These are phyloP conservation scores for Calocybe gangraenosa DNA, from an alignment of 768 basidiomycete genomes.

Conservation along the genomic window DNA sequence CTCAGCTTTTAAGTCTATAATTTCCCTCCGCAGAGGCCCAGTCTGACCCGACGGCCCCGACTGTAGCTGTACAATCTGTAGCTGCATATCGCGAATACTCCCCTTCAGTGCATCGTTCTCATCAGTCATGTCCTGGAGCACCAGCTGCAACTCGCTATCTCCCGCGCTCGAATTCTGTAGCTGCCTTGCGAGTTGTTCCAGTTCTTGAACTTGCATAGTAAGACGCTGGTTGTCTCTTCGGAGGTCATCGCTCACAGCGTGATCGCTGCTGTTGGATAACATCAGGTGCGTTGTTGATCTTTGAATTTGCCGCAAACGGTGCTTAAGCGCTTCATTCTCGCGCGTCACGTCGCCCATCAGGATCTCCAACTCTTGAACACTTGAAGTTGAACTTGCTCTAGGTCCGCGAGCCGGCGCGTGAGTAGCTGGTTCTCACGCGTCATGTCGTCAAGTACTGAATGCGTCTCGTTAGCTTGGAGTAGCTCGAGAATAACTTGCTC, in stretches of 20 bases:
- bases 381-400: conserved; percentile 14
- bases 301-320: conserved; percentile 30
- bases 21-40: conserved; percentile 9
- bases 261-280: conserved; percentile 24
- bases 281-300: conserved; percentile 31
- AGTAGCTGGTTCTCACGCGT: conserved; percentile 11
- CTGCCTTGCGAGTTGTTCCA: conserved; percentile 27
- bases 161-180: conserved; percentile 24
- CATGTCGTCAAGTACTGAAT: conserved; percentile 22
- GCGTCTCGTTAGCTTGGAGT: conserved; percentile 20
- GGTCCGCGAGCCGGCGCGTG: conserved; percentile 5
- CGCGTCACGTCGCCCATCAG: conserved; percentile 34
- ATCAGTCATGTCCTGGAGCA: conserved; percentile 23
- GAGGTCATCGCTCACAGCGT: conserved; percentile 27
- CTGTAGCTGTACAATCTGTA: conserved; percentile 6
- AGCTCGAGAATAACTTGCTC: conserved; percentile 28
- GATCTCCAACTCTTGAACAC: conserved; percentile 30
- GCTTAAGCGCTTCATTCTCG: conserved; percentile 36
- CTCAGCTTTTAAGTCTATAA: conserved; percentile 12
- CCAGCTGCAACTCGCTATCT: conserved; percentile 21
- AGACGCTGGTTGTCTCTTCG: conserved; percentile 29
- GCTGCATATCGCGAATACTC: conserved; percentile 23
- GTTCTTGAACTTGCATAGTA: conserved; percentile 25
- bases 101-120: conserved; percentile 34
- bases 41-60: conserved; percentile 2